A percentile compares a stretch with the other conserved stretches of the same genome.
phyloP scores from a whole-genome alignment of 106 monocot species.

The Dactylorhiza incarnata region DNA sequence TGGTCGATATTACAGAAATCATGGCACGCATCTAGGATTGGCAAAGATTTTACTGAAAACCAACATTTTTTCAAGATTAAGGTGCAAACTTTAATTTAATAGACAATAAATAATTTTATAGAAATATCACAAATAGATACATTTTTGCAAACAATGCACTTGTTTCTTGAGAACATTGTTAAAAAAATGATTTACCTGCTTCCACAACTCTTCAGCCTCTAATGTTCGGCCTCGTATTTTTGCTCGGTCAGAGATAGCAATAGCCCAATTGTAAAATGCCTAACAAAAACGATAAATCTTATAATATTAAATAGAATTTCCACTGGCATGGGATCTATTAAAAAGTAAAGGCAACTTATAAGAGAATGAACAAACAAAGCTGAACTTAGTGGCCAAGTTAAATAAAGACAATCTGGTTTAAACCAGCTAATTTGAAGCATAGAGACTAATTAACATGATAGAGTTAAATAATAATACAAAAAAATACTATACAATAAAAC shows the following conservation, averaged over 20 bases:
- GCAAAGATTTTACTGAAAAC: background rate
- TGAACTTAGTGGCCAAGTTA: background rate
- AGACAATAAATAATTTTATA: background rate
- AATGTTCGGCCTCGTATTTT: conserved; percentile 97
- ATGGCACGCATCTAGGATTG: background rate
- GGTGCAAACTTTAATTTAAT: background rate
- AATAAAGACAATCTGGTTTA: background rate
- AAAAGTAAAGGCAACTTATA: background rate
- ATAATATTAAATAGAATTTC: background rate
- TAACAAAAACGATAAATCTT: conserved; percentile 10
- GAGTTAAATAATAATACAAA: background rate
- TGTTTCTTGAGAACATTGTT: background rate
- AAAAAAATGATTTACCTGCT: conserved; percentile 43
- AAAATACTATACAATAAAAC: background rate
- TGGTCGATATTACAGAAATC: background rate
- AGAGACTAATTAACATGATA: background rate
- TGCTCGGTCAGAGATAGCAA: conserved; percentile 95
- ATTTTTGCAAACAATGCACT: background rate
- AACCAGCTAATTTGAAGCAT: background rate
- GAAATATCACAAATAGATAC: background rate
- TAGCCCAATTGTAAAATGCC: conserved; percentile 99
- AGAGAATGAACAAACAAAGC: background rate
- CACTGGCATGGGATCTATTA: background rate
- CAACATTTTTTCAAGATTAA: background rate
- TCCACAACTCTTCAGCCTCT: conserved; percentile 98